Conservation (phyloP, 129 eudicot genomes). For the Escallonia rubra region DNA sequence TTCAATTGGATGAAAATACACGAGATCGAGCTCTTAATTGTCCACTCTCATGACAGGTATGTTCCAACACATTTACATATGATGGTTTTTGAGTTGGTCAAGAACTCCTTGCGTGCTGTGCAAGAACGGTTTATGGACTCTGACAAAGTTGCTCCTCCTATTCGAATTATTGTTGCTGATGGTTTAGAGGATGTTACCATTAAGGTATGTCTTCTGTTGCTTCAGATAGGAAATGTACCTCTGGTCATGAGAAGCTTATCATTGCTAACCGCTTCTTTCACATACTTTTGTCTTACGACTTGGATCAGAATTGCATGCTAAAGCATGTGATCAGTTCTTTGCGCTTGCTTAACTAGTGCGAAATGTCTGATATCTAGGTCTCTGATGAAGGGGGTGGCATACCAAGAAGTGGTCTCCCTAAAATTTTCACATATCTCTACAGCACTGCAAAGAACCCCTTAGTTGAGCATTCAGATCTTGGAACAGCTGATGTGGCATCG, state of each 20-base stretch:
- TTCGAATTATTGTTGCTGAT: conserved; percentile 91
- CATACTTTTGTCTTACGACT: not conserved
- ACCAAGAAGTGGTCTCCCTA: conserved; percentile 92
- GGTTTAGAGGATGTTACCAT: conserved; percentile 96
- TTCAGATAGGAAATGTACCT: not conserved
- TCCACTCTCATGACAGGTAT: conserved; percentile 46
- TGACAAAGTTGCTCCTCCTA: conserved; percentile 81
- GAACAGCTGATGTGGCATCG: conserved; percentile 54
- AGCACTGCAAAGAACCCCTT: conserved; percentile 90
- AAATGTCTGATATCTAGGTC: conserved; percentile 34
- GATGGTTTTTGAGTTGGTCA: conserved; percentile 98
- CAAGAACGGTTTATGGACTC: conserved; percentile 88
- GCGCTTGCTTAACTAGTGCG: not conserved
- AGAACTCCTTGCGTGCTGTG: conserved; percentile 95
- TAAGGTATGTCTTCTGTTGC: conserved; percentile 32
- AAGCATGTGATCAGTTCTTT: not conserved
- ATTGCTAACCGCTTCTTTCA: not conserved
- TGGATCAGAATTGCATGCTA: not conserved
- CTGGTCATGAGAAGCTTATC: conserved; percentile 5
- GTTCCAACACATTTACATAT: conserved; percentile 89
- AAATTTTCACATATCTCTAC: conserved; percentile 85
- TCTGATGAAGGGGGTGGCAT: conserved; percentile 99
- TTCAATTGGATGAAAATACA: too few species aligned
- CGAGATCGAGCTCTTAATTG: not conserved
- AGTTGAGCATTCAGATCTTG: conserved; percentile 56